phyloP scores from a whole-genome alignment of 1,139 yeast species.

The Yamadazyma conglobata region DNA sequence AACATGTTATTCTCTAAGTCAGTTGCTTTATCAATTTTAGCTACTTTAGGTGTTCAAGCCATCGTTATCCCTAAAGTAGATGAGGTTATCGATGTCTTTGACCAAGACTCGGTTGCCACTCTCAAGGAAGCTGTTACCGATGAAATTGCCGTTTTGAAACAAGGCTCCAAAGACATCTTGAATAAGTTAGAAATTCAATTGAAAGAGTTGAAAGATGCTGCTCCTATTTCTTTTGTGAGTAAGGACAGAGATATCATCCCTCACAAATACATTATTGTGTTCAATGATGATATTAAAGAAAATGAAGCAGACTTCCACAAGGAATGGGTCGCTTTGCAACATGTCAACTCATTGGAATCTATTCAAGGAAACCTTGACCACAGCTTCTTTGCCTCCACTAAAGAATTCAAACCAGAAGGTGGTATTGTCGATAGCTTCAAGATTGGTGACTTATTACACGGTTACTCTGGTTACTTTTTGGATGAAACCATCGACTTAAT shows the following conservation, averaged over 20 bases:
- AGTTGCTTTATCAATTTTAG: constrained; percentile 50
- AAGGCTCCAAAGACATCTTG: constrained; percentile 9
- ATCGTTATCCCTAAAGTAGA: constrained; percentile 59
- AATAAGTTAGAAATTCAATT: constrained; percentile 14
- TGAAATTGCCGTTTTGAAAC: constrained; percentile 5
- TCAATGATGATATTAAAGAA: constrained; percentile 25
- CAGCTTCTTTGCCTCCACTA: constrained; percentile 33
- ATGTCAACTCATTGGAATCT: constrained; percentile 28
- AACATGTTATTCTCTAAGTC: constrained; percentile 47
- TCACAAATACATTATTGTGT: constrained; percentile 37
- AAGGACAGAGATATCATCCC: constrained; percentile 43
- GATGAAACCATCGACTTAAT: constrained; percentile 25
- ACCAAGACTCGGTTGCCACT: constrained; percentile 8
- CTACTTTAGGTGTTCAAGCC: constrained; percentile 60
- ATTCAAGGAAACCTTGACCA: constrained; percentile 27
- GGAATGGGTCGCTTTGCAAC: constrained; percentile 54
- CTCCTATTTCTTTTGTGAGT: constrained; percentile 12
- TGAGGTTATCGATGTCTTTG: constrained; percentile 40
- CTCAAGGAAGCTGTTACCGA: constrained; percentile 2
- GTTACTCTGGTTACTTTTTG: constrained; percentile 34
- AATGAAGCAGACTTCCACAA: constrained; percentile 52
- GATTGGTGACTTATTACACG: constrained; percentile 24
- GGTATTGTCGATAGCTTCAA: constrained; percentile 55
- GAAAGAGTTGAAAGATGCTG: constrained; percentile 13
- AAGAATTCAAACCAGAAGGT: constrained; percentile 33